Percentiles rank a stretch among this genome's conserved stretches.
phyloP scores from a whole-genome alignment of 805 yeast genomes.

The Nakazawaea anatomiae region DNA sequence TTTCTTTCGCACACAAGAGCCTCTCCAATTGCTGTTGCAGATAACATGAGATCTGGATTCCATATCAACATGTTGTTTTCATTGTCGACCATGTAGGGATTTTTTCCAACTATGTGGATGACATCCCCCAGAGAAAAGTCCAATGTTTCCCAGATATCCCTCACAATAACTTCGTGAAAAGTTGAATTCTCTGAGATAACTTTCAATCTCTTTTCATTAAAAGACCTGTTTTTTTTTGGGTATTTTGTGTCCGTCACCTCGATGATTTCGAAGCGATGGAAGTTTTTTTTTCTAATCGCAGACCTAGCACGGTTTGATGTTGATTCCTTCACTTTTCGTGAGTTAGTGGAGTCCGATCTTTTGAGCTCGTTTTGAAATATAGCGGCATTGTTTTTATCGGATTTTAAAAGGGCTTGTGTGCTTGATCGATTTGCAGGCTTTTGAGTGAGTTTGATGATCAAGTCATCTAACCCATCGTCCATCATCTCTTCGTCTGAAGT shows the following conservation, averaged over 20 bases:
- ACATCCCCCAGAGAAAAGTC: constrained; percentile 47
- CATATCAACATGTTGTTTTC: constrained; percentile 62
- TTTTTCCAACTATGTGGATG: constrained; percentile 44
- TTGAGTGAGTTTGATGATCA: constrained; percentile 7
- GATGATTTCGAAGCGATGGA: constrained; percentile 43
- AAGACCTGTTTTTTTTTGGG: constrained; percentile 22
- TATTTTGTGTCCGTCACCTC: constrained; percentile 26
- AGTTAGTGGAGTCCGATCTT: not conserved
- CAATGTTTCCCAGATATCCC: constrained; percentile 58
- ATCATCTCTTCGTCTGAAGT: not conserved
- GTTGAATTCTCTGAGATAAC: constrained; percentile 35
- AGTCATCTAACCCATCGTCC: constrained; percentile 6
- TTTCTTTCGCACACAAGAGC: constrained; percentile 69
- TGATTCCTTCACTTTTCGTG: not conserved
- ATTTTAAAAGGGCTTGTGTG: constrained; percentile 3
- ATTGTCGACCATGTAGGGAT: constrained; percentile 44
- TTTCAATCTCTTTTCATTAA: constrained; percentile 47
- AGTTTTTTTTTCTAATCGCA: constrained; percentile 39
- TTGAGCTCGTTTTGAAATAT: constrained; percentile 7
- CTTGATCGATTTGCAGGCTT: not conserved
- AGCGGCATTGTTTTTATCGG: constrained; percentile 7
- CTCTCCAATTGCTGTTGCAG: constrained; percentile 79
- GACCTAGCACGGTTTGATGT: constrained; percentile 26
- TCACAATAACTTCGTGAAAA: constrained; percentile 37
- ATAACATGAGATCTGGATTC: constrained; percentile 76